These are phyloP conservation scores for Brettanomyces custersianus DNA, from an alignment of 805 yeast genomes.

Conservation along the genomic window DNA sequence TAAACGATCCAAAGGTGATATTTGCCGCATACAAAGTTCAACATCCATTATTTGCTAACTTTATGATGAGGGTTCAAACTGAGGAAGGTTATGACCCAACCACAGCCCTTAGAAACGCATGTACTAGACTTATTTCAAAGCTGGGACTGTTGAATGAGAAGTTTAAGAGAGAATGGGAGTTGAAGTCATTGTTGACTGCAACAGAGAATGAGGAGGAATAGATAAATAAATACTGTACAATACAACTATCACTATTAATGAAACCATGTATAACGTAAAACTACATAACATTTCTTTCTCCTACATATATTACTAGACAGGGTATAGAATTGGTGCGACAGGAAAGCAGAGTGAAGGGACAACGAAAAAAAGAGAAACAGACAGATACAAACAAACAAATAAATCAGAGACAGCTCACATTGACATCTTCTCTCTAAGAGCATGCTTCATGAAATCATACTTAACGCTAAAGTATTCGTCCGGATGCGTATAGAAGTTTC, in stretches of 20 bases:
- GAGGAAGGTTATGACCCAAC: slow-evolving; percentile 91
- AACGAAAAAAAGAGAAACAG: not conserved
- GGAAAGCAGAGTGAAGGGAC: not conserved
- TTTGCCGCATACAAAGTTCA: slow-evolving; percentile 97
- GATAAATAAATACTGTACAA: slow-evolving; percentile 4
- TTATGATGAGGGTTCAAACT: slow-evolving; percentile 89
- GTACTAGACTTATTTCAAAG: slow-evolving; percentile 73
- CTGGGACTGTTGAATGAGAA: slow-evolving; percentile 64
- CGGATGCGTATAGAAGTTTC: slow-evolving; percentile 33
- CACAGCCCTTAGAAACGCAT: slow-evolving; percentile 85
- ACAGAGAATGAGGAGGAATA: slow-evolving; percentile 33
- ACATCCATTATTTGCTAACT: slow-evolving; percentile 95
- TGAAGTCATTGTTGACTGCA: slow-evolving; percentile 61
- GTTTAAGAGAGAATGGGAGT: slow-evolving; percentile 88
- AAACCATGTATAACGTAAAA: not conserved
- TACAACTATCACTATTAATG: slow-evolving; percentile 3
- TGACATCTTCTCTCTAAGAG: slow-evolving; percentile 36
- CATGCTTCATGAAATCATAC: slow-evolving; percentile 53
- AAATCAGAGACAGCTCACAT: not conserved
- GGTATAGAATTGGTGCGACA: too few relatives aligned
- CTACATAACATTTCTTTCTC: not conserved
- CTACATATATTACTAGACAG: not conserved
- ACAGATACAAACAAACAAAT: not conserved
- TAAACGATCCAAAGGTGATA: slow-evolving; percentile 79
- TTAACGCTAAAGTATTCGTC: slow-evolving; percentile 39